phyloP scores from a whole-genome alignment of 306 rosid genomes.

The Inga laurina region DNA sequence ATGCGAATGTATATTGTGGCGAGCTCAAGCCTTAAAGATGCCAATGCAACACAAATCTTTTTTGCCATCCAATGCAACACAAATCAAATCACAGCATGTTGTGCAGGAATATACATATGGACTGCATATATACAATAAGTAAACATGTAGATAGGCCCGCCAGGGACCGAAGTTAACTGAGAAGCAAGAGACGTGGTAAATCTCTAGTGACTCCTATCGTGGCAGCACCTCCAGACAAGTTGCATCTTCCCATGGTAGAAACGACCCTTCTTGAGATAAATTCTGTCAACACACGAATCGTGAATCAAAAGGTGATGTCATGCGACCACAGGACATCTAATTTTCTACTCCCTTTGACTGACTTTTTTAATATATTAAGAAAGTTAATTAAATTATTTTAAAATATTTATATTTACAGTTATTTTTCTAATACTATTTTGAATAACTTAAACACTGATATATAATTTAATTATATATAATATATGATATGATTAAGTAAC shows the following conservation, averaged over 20 bases:
- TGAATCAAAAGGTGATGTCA: conserved; percentile 10
- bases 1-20: background rate
- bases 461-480: too few species aligned
- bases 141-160: background rate
- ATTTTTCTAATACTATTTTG: too few species aligned
- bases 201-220: background rate
- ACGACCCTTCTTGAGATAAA: conserved; percentile 39
- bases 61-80: background rate
- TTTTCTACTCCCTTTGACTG: background rate
- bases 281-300: conserved; percentile 34
- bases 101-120: too few species aligned
- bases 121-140: background rate
- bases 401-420: too few species aligned
- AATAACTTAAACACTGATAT: too few species aligned
- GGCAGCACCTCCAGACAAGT: conserved; percentile 40
- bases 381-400: too few species aligned
- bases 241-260: conserved; percentile 61
- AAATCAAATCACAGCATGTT: background rate
- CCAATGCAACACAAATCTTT: background rate
- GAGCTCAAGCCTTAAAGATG: background rate
- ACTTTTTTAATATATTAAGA: too few species aligned
- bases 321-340: background rate
- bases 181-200: background rate
- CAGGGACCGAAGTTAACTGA: background rate
- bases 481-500: too few species aligned